These are phyloP conservation scores for Suhomyces chickasaworum DNA, from an alignment of 1,139 yeast genomes.

Conservation along the genomic window DNA sequence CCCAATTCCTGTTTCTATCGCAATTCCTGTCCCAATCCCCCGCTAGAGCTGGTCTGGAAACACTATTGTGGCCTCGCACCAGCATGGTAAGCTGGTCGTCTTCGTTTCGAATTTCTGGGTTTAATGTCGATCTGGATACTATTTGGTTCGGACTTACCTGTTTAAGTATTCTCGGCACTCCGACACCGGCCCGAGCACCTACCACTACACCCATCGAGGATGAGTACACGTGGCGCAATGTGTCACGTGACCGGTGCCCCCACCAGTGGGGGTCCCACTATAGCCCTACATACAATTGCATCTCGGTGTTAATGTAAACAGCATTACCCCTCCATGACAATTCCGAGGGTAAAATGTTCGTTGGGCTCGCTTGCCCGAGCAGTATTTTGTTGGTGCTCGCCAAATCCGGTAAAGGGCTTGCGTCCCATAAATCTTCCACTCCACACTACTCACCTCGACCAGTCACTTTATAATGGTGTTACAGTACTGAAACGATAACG, in stretches of 20 bases:
- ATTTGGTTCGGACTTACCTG: not conserved
- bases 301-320: not conserved
- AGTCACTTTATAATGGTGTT: too few species aligned
- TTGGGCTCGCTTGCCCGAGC: not conserved
- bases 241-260: not conserved
- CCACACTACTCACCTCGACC: too few species aligned
- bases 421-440: not conserved
- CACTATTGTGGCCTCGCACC: not conserved
- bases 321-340: not conserved
- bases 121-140: not conserved
- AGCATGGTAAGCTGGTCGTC: not conserved
- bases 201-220: not conserved
- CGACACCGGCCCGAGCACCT: not conserved
- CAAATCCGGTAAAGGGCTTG: not conserved
- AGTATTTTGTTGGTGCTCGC: not conserved
- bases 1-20: too few species aligned
- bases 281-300: not conserved
- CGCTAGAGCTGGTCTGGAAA: not conserved
- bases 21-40: too few species aligned
- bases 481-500: too few species aligned
- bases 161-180: not conserved
- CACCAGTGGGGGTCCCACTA: not conserved
- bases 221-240: not conserved
- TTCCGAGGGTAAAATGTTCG: not conserved
- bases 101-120: not conserved